phyloP scores from a whole-genome alignment of 169 alveolate species.

The Cryptosporidium baileyi region DNA sequence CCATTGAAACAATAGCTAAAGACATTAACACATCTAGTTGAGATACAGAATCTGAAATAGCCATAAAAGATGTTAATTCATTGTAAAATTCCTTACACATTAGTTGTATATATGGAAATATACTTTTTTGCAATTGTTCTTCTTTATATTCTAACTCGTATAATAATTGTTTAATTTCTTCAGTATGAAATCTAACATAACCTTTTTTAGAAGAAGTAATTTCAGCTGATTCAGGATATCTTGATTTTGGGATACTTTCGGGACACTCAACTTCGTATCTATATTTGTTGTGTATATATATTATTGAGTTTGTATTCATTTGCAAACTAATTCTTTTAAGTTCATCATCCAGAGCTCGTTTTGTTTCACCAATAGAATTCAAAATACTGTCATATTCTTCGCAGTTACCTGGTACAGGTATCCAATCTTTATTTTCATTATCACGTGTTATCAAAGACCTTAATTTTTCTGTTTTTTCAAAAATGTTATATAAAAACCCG shows the following conservation, averaged over 20 bases:
- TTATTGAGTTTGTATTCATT: slow-evolving; percentile 61
- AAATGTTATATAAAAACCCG: slow-evolving; percentile 20
- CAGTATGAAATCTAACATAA: slow-evolving; percentile 87
- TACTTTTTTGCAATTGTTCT: slow-evolving; percentile 82
- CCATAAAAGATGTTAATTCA: slow-evolving; percentile 34
- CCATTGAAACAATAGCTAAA: slow-evolving; percentile 73
- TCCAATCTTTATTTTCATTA: slow-evolving; percentile 28
- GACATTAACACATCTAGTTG: slow-evolving; percentile 50
- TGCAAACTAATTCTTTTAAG: slow-evolving; percentile 18
- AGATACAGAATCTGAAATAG: slow-evolving; percentile 56
- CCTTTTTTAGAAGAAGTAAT: slow-evolving; percentile 92
- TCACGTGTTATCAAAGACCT: slow-evolving; percentile 24
- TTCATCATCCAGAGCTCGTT: slow-evolving; percentile 73
- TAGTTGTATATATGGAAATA: slow-evolving; percentile 81
- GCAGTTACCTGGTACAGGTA: slow-evolving; percentile 77
- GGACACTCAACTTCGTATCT: slow-evolving; percentile 90
- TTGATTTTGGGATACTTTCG: slow-evolving; percentile 78
- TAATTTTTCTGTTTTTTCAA: slow-evolving; percentile 15
- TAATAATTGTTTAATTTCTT: slow-evolving; percentile 76
- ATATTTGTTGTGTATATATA: slow-evolving; percentile 84
- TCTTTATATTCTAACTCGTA: slow-evolving; percentile 87
- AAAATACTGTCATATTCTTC: slow-evolving; percentile 75
- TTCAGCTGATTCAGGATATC: slow-evolving; percentile 77
- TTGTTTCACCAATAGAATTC: slow-evolving; percentile 64
- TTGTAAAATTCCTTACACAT: slow-evolving; percentile 82